Conservation (phyloP, 1,284 basidiomycete species). For the Pisolithus thermaeus region DNA sequence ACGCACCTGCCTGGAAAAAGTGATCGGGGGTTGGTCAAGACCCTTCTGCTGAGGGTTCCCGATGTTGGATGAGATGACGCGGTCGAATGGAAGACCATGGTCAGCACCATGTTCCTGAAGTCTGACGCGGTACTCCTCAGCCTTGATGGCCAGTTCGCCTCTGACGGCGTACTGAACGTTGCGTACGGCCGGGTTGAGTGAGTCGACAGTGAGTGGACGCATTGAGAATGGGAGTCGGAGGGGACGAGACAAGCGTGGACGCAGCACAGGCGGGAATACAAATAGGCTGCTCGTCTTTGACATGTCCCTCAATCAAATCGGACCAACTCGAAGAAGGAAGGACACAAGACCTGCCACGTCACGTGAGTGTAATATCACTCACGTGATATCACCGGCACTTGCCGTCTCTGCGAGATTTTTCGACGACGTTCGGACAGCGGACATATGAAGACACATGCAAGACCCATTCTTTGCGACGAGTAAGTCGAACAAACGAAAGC, state of each 20-base stretch:
- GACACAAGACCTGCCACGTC: slow-evolving; percentile 1
- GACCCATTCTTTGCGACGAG: slow-evolving; percentile 75
- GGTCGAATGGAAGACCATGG: slow-evolving; percentile 76
- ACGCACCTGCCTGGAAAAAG: slow-evolving; percentile 86
- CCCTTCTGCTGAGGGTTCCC: slow-evolving; percentile 97
- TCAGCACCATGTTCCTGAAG: slow-evolving; percentile 46
- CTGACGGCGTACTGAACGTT: slow-evolving; percentile 96
- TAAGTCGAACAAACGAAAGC: slow-evolving; percentile 68
- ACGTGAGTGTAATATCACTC: slow-evolving; percentile 3
- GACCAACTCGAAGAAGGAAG: background rate
- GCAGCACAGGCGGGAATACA: background rate
- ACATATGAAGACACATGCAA: slow-evolving; percentile 44
- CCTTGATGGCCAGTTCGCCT: slow-evolving; percentile 93
- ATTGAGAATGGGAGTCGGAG: slow-evolving; percentile 26
- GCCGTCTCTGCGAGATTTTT: slow-evolving; percentile 21
- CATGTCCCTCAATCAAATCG: background rate
- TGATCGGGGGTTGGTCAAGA: slow-evolving; percentile 89
- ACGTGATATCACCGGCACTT: slow-evolving; percentile 10
- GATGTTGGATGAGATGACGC: slow-evolving; percentile 93
- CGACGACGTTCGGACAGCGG: slow-evolving; percentile 1
- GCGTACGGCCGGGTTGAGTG: slow-evolving; percentile 80
- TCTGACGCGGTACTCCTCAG: slow-evolving; percentile 74
- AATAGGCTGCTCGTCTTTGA: background rate
- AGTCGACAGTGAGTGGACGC: slow-evolving; percentile 54
- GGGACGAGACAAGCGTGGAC: background rate